Base-by-base conservation (phyloP, 148 eudicot genomes). In the Spergularia bocconei region DNA sequence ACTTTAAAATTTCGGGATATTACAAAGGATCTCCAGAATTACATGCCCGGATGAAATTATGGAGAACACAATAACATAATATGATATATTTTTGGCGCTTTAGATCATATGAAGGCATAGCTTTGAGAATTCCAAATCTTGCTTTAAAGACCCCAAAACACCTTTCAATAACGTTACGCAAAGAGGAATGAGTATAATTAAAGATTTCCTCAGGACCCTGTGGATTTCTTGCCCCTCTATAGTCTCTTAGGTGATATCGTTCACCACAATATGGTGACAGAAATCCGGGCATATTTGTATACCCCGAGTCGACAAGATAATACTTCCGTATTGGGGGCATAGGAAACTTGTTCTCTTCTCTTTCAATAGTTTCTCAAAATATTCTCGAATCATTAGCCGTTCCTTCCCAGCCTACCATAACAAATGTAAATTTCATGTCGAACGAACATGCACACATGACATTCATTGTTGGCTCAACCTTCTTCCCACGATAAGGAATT, bases 81-180 rank as follows among this genome's bases (percentile, higher is more conserved):
- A 50, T 11, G 19, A 68, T 68, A 47, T 68, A 50, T 13, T 68
- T 68, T 50, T 47, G 71, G 2, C 71, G n/a, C 48, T 47, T 68
- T 13, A 48, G n/a, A 50, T 47, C 71, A 68, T 21, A 68, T 19
- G 57, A 11, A 44, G 36, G 56, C 71, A 68, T 68, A 21, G 19
- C 54, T 21, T 17, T 68, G 7, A 72, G 16, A 58, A 59, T 72
- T 0, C 54, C 38, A 72, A 59, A 72, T 39, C 51, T 36, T 6
- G 75, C 64, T 44, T 72, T 72, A 11, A 72, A 19, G 7, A 72
- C 65, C 20, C 75, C 67, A 72, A 72, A 72, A 72, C 75, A 72
- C 13, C 75, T n/a, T 12, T 72, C 75, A 59, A 72, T 59, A 20
- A 72, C 66, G 58, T 72, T 44, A 1, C 56, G 52, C 54, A 72